phyloP scores from a whole-genome alignment of 805 yeast genomes.

The Candida sakaeoensis region DNA sequence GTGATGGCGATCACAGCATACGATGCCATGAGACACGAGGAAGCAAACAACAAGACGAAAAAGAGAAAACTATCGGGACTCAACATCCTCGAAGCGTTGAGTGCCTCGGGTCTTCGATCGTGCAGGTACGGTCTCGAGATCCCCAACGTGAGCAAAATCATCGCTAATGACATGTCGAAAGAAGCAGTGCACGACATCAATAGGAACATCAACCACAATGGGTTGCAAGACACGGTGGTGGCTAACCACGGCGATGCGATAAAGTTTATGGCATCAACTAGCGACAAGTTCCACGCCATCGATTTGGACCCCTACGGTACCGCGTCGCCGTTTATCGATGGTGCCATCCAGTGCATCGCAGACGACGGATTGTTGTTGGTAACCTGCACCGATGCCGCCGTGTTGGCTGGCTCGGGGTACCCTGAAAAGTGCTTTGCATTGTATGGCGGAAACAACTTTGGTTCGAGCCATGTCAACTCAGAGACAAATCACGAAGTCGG shows the following conservation, averaged over 20 bases:
- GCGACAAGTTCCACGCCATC: conserved; percentile 68
- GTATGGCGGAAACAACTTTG: conserved; percentile 89
- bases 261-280: conserved; percentile 57
- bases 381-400: conserved; percentile 96
- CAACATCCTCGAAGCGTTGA: conserved; percentile 79
- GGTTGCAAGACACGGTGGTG: conserved; percentile 51
- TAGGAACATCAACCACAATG: conserved; percentile 66
- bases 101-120: conserved; percentile 94
- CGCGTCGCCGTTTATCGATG: conserved; percentile 92
- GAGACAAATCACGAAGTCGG: conserved; percentile 95
- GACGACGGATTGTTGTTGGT: conserved; percentile 85
- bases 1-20: conserved; percentile 84
- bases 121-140: conserved; percentile 91
- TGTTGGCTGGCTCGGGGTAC: conserved; percentile 91
- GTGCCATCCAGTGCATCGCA: conserved; percentile 79
- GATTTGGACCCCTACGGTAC: conserved; percentile 98
- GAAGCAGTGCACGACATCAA: conserved; percentile 83
- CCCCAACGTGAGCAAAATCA: conserved; percentile 64
- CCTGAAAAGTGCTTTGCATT: conserved; percentile 95
- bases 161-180: conserved; percentile 86
- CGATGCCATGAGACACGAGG: conserved; percentile 56
- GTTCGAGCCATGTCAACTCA: conserved; percentile 44
- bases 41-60: conserved; percentile 13
- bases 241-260: conserved; percentile 91
- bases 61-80: conserved; percentile 32